A percentile compares a stretch with the other conserved stretches of the same genome.
These are phyloP conservation scores for Penicillium sp. DNA, from an alignment of 2,329 filamentous ascomycete species.

Conservation along the genomic window DNA sequence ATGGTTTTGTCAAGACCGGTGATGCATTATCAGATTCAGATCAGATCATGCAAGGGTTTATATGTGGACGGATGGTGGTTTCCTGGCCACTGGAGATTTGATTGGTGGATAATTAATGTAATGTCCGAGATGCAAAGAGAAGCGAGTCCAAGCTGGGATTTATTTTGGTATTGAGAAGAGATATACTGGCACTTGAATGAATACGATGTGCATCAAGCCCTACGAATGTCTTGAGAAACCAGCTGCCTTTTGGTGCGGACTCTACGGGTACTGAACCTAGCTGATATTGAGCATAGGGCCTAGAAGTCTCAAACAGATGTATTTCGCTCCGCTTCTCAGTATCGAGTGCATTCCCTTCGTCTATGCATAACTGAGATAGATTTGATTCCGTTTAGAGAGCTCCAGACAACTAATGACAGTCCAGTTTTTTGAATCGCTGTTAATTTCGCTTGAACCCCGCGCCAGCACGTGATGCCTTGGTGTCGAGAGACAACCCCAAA, in stretches of 20 bases:
- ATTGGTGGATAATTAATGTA: constrained; percentile 4
- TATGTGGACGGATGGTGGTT: background rate
- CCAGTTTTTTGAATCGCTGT: background rate
- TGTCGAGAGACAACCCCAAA: background rate
- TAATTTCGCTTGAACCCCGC: background rate
- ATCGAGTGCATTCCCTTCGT: background rate
- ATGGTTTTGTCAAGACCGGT: constrained; percentile 1
- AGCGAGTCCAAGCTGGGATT: background rate
- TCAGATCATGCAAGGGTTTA: background rate
- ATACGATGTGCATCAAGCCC: background rate
- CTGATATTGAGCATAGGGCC: background rate
- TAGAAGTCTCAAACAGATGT: background rate
- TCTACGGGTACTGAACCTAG: background rate
- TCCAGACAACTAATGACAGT: background rate
- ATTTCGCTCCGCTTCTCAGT: background rate
- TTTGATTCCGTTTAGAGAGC: background rate
- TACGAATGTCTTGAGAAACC: background rate
- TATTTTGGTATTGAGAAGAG: background rate
- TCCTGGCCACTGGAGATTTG: background rate
- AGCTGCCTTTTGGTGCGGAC: background rate
- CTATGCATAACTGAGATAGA: background rate
- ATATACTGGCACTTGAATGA: background rate
- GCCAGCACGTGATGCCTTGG: background rate
- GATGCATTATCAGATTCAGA: background rate
- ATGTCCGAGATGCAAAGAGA: background rate